Conservation (phyloP, 2,329 filamentous ascomycete genomes). For the Penicillium brevicompactum region DNA sequence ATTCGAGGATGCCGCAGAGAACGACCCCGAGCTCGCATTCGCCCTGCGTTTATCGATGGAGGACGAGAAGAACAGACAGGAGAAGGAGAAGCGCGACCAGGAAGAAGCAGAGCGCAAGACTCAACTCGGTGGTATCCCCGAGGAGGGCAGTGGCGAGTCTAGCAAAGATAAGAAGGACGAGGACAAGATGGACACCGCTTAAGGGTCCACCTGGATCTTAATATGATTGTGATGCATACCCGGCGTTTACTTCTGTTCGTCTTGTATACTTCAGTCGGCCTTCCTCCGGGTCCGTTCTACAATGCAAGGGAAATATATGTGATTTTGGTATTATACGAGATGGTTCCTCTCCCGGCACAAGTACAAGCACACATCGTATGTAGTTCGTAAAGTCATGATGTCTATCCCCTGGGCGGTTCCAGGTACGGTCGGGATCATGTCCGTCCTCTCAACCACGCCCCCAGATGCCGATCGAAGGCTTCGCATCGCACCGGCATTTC, state of each 20-base stretch:
- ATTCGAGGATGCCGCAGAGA: slow-evolving; percentile 81
- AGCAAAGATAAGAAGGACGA: slow-evolving; percentile 60
- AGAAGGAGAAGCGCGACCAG: slow-evolving; percentile 78
- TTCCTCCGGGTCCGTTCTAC: slow-evolving; percentile 17
- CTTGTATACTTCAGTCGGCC: slow-evolving; percentile 23
- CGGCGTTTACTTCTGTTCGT: slow-evolving; percentile 33
- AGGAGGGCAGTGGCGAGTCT: slow-evolving; percentile 70
- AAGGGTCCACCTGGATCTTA: slow-evolving; percentile 32
- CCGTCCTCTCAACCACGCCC: slow-evolving; percentile 72
- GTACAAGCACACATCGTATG: slow-evolving; percentile 21
- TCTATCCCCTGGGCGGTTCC: slow-evolving; percentile 7
- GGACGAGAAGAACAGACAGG: slow-evolving; percentile 92
- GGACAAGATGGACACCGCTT: slow-evolving; percentile 93
- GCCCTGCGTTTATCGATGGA: slow-evolving; percentile 97
- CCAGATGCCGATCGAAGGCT: slow-evolving; percentile 85
- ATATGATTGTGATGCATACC: slow-evolving; percentile 41
- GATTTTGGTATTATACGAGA: slow-evolving; percentile 25
- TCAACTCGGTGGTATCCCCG: slow-evolving; percentile 77
- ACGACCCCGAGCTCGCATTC: slow-evolving; percentile 88
- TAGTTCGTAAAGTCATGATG: slow-evolving; percentile 27
- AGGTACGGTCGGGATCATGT: slow-evolving; percentile 38
- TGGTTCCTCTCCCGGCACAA: slow-evolving; percentile 3
- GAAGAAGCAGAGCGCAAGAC: slow-evolving; percentile 72
- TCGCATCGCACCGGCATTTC: slow-evolving; percentile 98
- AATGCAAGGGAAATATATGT: slow-evolving; percentile 20